A percentile compares a stretch with the other conserved stretches of the same genome.
phyloP scores from a whole-genome alignment of 495 filamentous ascomycete species.

The Hypoxylon intermedium region DNA sequence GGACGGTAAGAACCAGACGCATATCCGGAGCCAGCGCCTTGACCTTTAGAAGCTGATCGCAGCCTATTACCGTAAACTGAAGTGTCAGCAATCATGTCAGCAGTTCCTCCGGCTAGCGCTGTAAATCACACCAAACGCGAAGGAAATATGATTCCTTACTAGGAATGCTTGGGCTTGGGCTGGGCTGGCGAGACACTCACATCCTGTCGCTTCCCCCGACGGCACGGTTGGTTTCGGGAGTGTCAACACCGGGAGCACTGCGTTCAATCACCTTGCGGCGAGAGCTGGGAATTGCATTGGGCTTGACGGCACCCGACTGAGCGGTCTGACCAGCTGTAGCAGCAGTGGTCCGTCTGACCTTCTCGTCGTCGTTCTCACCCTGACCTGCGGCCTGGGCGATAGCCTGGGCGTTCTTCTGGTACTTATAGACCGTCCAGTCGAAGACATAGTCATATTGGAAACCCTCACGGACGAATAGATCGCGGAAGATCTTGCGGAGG shows the following conservation, averaged over 20 bases:
- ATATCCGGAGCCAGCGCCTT: slow-evolving; percentile 69
- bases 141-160: slow-evolving; percentile 89
- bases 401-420: slow-evolving; percentile 98
- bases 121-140: slow-evolving; percentile 84
- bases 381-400: slow-evolving; percentile 76
- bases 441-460: slow-evolving; percentile 99
- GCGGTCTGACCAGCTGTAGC: slow-evolving; percentile 66
- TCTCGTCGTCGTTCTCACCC: slow-evolving; percentile 68
- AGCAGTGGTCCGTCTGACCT: slow-evolving; percentile 67
- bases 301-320: slow-evolving; percentile 69
- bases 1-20: slow-evolving; percentile 72
- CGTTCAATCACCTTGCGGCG: slow-evolving; percentile 85
- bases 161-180: slow-evolving; percentile 75
- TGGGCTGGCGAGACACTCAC: slow-evolving; percentile 81
- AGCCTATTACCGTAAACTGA: slow-evolving; percentile 93
- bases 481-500: slow-evolving; percentile 99
- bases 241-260: slow-evolving; percentile 68
- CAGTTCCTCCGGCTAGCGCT: slow-evolving; percentile 79
- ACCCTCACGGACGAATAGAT: slow-evolving; percentile 97
- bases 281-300: slow-evolving; percentile 71
- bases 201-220: slow-evolving; percentile 96
- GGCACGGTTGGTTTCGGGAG: slow-evolving; percentile 84
- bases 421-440: slow-evolving; percentile 99
- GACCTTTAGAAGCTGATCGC: slow-evolving; percentile 89
- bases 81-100: slow-evolving; percentile 82